phyloP scores from a whole-genome alignment of 2,329 filamentous ascomycete species.

The Reticulascus tulasneorum region DNA sequence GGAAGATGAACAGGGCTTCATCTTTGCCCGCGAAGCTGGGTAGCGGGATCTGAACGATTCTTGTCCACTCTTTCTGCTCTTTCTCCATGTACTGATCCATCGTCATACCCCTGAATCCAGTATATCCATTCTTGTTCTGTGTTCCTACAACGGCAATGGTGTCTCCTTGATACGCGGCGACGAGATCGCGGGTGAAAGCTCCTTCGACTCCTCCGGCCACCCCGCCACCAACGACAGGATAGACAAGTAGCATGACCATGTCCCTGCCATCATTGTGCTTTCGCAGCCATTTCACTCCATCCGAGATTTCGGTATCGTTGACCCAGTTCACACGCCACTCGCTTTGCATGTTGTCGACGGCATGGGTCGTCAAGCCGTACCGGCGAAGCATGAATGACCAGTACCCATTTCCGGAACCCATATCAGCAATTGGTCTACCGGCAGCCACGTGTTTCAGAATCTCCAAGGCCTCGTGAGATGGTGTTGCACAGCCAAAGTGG shows the following conservation, averaged over 20 bases:
- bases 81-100: slow-evolving; percentile 64
- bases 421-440: slow-evolving; percentile 54
- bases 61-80: slow-evolving; percentile 54
- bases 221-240: slow-evolving; percentile 63
- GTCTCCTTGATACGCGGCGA: slow-evolving; percentile 59
- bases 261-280: slow-evolving; percentile 45
- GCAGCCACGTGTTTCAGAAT: slow-evolving; percentile 54
- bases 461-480: slow-evolving; percentile 61
- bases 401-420: slow-evolving; percentile 71
- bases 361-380: slow-evolving; percentile 49
- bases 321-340: slow-evolving; percentile 69
- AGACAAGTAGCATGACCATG: slow-evolving; percentile 64
- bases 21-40: slow-evolving; percentile 76
- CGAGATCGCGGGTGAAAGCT: slow-evolving; percentile 59
- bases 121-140: slow-evolving; percentile 72
- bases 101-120: slow-evolving; percentile 59
- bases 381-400: slow-evolving; percentile 68
- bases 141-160: slow-evolving; percentile 70
- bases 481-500: slow-evolving; percentile 71
- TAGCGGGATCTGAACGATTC: slow-evolving; percentile 60
- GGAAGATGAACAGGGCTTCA: slow-evolving; percentile 68
- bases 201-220: slow-evolving; percentile 61
- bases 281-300: slow-evolving; percentile 57
- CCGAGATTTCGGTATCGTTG: slow-evolving; percentile 57
- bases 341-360: slow-evolving; percentile 65